Evolutionary conservation across 169 alveolate genomes (phyloP), one percentile per base, ranked within the genome.

Genomic region (Eimeria tenella): DNA sequence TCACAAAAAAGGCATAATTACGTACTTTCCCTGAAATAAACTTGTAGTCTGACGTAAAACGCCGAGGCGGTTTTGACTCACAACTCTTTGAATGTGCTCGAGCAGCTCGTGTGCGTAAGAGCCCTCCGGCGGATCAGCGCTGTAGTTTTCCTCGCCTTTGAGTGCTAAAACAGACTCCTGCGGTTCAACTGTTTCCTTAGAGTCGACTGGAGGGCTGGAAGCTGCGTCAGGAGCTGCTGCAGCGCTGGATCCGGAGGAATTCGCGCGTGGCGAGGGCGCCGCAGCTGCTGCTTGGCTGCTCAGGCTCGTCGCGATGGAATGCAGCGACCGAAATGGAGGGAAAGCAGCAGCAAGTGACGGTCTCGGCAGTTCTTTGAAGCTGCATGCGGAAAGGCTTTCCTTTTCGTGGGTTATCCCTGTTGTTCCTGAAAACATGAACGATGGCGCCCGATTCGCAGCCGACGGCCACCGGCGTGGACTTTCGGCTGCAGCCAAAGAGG

Each of bases 81-180:
- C 90, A 15, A 52, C 62, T 17, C 60, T 8, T 5, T 19, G 90
- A 60, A 83, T 83, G 31, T 83, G 62, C 19, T 83, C 77, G 3
- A 83, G 79, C 13, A 83, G 62, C 9, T 83, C 79, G 49, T 83
- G 60, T 42, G 90, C 62, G 42, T 83, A 83, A 2, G 90, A 83
- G 17, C 74, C 90, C 4, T 83, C 75, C 5, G 90, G 4, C 7
- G 90, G 90, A 5, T 60, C 79, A 9, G 25, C 1, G 50, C 50
- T 17, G 21, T 49, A 68, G 79, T 2, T 31, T 31, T 31, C 42
- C 42, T 31, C 42, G 42, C 42, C 42, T 31, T 31, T 31, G 42
- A 31, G 42, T 31, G 42, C 42, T 2, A 31, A 31, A 31, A 31
- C 42, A 1, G 42, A 31, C 42, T 31, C 53, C 21, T 21, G 1